Evolutionary conservation across 208 protist species (phyloP).

Genomic region (Leptomonas seymouri): DNA sequence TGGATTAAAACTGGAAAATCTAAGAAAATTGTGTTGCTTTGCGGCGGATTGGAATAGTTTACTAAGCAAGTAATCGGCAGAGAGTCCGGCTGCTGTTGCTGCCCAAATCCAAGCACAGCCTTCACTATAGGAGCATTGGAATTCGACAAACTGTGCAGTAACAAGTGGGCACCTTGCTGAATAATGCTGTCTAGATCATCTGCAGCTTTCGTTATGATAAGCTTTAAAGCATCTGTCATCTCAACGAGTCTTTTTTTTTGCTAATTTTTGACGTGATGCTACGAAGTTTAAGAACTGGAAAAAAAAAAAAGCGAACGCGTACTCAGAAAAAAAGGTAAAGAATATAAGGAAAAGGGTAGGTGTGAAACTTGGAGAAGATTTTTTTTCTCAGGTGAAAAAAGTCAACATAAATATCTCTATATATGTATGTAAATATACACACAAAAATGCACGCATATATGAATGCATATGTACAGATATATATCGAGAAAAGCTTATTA

Average conservation of each 20-base stretch:
- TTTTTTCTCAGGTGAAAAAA: too few species aligned
- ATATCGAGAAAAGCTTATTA: too few species aligned
- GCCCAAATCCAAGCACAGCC: slow-evolving; percentile 6
- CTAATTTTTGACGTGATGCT: neutral
- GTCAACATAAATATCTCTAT: too few species aligned
- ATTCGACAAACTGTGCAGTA: neutral
- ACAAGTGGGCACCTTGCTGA: neutral
- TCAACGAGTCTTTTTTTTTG: neutral
- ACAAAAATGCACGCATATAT: too few species aligned
- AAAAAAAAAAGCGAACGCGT: too few species aligned
- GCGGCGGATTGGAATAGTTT: neutral
- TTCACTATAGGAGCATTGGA: neutral
- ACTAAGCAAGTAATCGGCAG: neutral
- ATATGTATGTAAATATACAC: too few species aligned
- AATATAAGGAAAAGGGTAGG: too few species aligned
- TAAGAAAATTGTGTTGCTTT: neutral
- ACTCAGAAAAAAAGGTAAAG: too few species aligned
- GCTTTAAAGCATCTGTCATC: neutral
- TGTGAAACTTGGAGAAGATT: too few species aligned
- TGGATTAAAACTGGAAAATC: slow-evolving; percentile 28
- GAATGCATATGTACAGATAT: too few species aligned
- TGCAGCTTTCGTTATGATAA: neutral
- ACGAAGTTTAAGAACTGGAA: too few species aligned
- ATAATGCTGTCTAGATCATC: slow-evolving; percentile 12
- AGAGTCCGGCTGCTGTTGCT: neutral